Conservation (phyloP, 179 eudicot genomes). For the Beta lomatogona region DNA sequence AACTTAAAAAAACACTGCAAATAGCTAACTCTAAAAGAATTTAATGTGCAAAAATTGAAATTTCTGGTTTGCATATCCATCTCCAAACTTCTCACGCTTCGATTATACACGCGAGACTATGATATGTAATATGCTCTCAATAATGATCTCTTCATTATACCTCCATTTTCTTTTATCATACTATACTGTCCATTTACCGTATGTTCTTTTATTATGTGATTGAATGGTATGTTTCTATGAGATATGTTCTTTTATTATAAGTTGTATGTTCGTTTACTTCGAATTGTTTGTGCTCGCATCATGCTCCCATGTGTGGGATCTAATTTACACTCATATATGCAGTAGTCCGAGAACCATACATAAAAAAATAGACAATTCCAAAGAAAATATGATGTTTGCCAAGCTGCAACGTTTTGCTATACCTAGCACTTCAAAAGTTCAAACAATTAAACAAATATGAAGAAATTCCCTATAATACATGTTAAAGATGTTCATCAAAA, state of each 20-base stretch:
- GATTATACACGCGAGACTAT: too few relatives aligned
- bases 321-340: not conserved
- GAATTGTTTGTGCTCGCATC: too few relatives aligned
- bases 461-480: not conserved
- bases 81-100: not conserved
- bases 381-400: too few relatives aligned
- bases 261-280: too few relatives aligned
- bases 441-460: not conserved
- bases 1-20: slow-evolving; percentile 1
- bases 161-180: too few relatives aligned
- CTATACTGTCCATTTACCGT: too few relatives aligned
- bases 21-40: not conserved
- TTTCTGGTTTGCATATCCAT: not conserved
- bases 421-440: not conserved
- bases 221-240: too few relatives aligned
- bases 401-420: not conserved
- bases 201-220: too few relatives aligned
- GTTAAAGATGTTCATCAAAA: not conserved
- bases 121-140: too few relatives aligned
- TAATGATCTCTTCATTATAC: too few relatives aligned
- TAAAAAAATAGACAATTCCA: not conserved
- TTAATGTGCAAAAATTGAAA: not conserved
- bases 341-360: not conserved
- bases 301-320: too few relatives aligned
- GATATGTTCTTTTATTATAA: too few relatives aligned